Evolutionary conservation across 345 rosid genomes (phyloP).

Genomic region (Salix dunnii): DNA sequence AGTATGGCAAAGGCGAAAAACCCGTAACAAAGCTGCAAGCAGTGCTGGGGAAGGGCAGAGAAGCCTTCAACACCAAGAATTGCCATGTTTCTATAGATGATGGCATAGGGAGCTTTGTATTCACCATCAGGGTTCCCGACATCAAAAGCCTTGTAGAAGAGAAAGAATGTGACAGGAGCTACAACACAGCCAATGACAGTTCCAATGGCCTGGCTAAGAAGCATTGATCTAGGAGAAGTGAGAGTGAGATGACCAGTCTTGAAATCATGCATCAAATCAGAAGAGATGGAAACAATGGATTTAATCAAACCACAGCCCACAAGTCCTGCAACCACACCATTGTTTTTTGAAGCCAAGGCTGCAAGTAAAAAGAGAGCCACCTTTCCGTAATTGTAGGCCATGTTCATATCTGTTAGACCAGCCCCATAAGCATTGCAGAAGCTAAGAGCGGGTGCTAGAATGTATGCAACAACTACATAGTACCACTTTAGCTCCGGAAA

Average conservation of each 20-base stretch:
- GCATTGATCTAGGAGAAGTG: constrained; percentile 90
- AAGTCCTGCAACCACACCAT: constrained; percentile 83
- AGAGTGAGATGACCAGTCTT: constrained; percentile 86
- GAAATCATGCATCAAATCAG: constrained; percentile 94
- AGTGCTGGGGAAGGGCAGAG: constrained; percentile 82
- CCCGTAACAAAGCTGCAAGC: constrained; percentile 79
- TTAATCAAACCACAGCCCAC: constrained; percentile 88
- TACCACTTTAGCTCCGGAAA: constrained; percentile 92
- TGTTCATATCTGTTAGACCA: constrained; percentile 94
- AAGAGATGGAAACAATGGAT: constrained; percentile 77
- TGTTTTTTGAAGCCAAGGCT: constrained; percentile 54
- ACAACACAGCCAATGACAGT: constrained; percentile 81
- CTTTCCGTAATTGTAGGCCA: constrained; percentile 93
- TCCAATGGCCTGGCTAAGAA: constrained; percentile 80
- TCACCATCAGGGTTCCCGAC: constrained; percentile 88
- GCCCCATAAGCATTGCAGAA: constrained; percentile 98
- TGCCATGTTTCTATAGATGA: constrained; percentile 89
- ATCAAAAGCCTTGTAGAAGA: constrained; percentile 86
- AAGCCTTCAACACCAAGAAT: constrained; percentile 89
- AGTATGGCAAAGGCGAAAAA: constrained; percentile 76
- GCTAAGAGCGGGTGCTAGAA: constrained; percentile 81
- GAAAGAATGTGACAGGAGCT: constrained; percentile 78
- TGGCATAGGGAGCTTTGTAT: constrained; percentile 92
- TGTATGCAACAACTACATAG: constrained; percentile 75
- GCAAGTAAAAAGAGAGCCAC: constrained; percentile 84